Evolutionary conservation across 495 filamentous ascomycete species (phyloP), one percentile per base, ranked within the genome.

Genomic region (Tetracladium marchalianum): DNA sequence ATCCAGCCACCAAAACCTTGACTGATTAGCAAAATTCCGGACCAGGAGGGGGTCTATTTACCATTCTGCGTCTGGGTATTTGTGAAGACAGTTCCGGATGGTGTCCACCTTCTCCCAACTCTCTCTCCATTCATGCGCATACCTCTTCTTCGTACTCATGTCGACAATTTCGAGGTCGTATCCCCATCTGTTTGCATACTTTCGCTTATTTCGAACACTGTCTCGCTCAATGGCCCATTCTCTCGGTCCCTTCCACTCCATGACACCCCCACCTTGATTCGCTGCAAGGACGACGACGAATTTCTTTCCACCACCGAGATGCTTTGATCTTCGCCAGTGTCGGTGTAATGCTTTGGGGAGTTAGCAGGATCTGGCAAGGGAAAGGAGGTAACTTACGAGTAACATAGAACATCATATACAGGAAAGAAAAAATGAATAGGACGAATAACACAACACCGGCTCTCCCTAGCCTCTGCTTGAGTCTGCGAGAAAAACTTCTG

Each of bases 71-170:
- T 94, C 73, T 17, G 92, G 93, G 57, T 96, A 92, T 64, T 95
- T 95, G 61, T 78, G 75, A 75, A 99, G 85, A 24, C 83, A 80
- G 45, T 92, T 86, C 47, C 93, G 83, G 52, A 99, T 84, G 38
- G 87, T 84, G 60, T 99, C 92, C 44, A 94, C 90, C 72, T 96
- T 97, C 68, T 99, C 92, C 92, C 92, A 99, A 61, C 89, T 90
- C 65, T 99, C 92, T 57, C 92, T 76, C 92, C 92, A 99, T 59
- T 99, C 92, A 62, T 99, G 93, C 39, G 92, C 93, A 61, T 99
- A 99, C 27, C 90, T 77, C 65, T 95, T 97, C 78, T 96, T 93
- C 18, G 90, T 95, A 60, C 87, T 84, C 89, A 99, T 90, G 56
- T 99, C 93, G 48, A 94, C 88, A 47, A 96, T 81, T 57, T 99